phyloP scores from a whole-genome alignment of 345 rosid species.

The Orychophragmus violaceus region DNA sequence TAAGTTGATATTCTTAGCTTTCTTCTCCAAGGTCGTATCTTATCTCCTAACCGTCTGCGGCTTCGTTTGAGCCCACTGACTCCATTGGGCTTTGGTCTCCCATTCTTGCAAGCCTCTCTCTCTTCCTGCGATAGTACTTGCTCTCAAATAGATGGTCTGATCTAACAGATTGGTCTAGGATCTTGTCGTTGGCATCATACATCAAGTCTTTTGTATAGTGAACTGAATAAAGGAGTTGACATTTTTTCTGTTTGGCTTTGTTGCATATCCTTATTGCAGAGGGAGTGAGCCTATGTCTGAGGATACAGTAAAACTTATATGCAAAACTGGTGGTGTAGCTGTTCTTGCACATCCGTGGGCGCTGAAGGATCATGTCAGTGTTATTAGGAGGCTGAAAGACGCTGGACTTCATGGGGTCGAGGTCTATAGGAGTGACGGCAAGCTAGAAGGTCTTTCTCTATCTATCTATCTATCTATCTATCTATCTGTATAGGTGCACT shows the following conservation, averaged over 20 bases:
- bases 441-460: conserved; percentile 47
- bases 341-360: conserved; percentile 99
- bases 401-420: conserved; percentile 91
- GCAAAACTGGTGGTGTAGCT: conserved; percentile 83
- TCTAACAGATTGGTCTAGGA: background rate
- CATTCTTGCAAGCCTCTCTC: too few species aligned
- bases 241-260: background rate
- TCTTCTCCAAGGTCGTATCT: too few species aligned
- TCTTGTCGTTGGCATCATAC: conserved; percentile 5
- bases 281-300: conserved; percentile 84
- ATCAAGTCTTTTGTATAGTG: too few species aligned
- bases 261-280: conserved; percentile 33
- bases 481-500: background rate
- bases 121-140: too few species aligned
- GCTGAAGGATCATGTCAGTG: conserved; percentile 59
- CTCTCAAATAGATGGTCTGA: too few species aligned
- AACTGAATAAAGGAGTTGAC: background rate
- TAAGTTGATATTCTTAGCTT: too few species aligned
- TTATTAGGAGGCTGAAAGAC: conserved; percentile 60
- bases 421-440: conserved; percentile 85
- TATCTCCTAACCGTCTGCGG: too few species aligned
- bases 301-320: conserved; percentile 65
- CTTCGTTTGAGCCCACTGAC: too few species aligned
- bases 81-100: too few species aligned
- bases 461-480: background rate